Percentiles rank a stretch among this genome's conserved stretches.
These are phyloP conservation scores for Mucor sp. DNA, from an alignment of 371 early-diverging fungal genomes.

Conservation along the genomic window DNA sequence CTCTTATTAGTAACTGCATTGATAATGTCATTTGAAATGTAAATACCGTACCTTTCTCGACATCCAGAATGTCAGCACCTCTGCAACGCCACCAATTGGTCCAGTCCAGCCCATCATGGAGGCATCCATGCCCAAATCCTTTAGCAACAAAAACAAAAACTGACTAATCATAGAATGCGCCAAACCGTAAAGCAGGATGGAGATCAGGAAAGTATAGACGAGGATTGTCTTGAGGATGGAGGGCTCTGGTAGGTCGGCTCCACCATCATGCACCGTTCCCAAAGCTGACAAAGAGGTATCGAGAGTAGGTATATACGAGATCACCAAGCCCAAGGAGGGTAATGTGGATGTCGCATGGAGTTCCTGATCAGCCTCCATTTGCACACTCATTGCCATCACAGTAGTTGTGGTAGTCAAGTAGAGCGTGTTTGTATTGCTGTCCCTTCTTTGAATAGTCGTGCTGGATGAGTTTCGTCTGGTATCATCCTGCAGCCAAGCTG, in stretches of 20 bases:
- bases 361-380: conserved; percentile 7
- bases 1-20: background rate
- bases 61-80: conserved; percentile 40
- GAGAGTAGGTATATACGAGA: conserved; percentile 41
- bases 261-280: conserved; percentile 15
- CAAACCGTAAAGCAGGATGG: conserved; percentile 35
- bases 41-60: conserved; percentile 12
- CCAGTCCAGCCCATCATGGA: conserved; percentile 43
- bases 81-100: conserved; percentile 39
- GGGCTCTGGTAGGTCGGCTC: conserved; percentile 2
- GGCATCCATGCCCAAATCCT: conserved; percentile 32
- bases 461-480: background rate
- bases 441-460: background rate
- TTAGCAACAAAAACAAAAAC: conserved; percentile 37
- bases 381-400: conserved; percentile 7
- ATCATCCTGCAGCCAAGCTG: conserved; percentile 3
- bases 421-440: conserved; percentile 5
- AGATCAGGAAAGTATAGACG: conserved; percentile 29
- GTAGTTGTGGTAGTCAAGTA: conserved; percentile 5
- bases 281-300: conserved; percentile 42
- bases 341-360: conserved; percentile 13
- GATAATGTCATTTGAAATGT: background rate
- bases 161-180: conserved; percentile 42
- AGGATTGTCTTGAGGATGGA: conserved; percentile 17
- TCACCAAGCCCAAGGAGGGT: conserved; percentile 44